Evolutionary conservation across 768 basidiomycete genomes (phyloP), one percentile per base, ranked within the genome.

Genomic region (Leccinum longicurvipes): DNA sequence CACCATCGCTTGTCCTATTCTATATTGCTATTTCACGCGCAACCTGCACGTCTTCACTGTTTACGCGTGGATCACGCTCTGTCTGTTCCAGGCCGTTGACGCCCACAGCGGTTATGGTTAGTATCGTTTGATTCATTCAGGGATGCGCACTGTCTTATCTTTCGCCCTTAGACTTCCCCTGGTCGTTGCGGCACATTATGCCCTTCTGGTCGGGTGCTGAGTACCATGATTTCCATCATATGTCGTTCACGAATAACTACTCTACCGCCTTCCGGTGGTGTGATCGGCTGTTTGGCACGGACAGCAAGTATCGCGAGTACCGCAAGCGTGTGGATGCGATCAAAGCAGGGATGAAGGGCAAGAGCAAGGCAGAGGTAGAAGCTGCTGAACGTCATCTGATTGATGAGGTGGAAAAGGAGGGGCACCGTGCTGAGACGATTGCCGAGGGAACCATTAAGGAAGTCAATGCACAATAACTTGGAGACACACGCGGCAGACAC

Each of bases 171-270:
- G 92, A 98, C 72, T 99, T 99, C 82, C 96, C 97, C 1, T 98
- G 94, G 95, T 95, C 92, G 6, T 79, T 98, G 53, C 87, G 92
- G 63, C 84, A 95, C 76, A 85, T 93, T 61, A 56, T 98, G 29
- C 94, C 94, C 2, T 91, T 98, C 81, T 98, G 95, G 95, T 89
- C 91, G 7, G 95, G 96, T 36, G 94, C 94, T 0, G 96, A 98
- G 65, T 93, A 96, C 75, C 95, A 97, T 70, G 95, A 98, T 68
- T 98, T 93, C 84, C 96, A 98, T 74, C 96, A 99, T 75, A 91
- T 93, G 90, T 87, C 90, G 4, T 96, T 94, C 78, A 84, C 84
- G 49, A 93, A 94, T 79, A 95, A 95, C 79, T 96, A 82, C 71
- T 90, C 91, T 9, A 95, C 93, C 7, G 91, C 88, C 19, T 97